These are phyloP conservation scores for Xylaria telfairii DNA, from an alignment of 495 filamentous ascomycete genomes.

Conservation along the genomic window DNA sequence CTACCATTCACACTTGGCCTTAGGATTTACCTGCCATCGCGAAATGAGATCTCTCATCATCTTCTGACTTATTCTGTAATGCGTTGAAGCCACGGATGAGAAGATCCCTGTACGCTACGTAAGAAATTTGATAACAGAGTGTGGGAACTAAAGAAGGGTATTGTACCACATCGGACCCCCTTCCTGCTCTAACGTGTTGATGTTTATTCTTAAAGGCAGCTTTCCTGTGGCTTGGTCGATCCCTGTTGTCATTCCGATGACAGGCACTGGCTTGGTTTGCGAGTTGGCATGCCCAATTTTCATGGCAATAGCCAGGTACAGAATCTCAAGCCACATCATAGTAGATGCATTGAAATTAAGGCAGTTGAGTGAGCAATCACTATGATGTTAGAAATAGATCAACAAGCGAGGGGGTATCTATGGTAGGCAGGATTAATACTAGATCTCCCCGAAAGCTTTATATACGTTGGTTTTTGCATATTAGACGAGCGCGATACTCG, in stretches of 20 bases:
- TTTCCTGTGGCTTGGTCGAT: slow-evolving; percentile 43
- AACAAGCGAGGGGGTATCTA: background rate
- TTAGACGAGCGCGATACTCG: background rate
- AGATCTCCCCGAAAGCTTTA: background rate
- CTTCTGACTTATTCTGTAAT: slow-evolving; percentile 48
- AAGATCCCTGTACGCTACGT: slow-evolving; percentile 42
- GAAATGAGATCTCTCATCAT: slow-evolving; percentile 54
- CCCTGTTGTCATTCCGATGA: slow-evolving; percentile 45
- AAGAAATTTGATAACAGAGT: background rate
- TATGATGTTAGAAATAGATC: background rate
- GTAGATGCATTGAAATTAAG: background rate
- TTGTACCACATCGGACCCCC: slow-evolving; percentile 48
- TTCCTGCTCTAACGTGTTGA: slow-evolving; percentile 44
- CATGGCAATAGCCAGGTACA: slow-evolving; percentile 7
- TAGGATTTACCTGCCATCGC: slow-evolving; percentile 50
- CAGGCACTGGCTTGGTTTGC: slow-evolving; percentile 33
- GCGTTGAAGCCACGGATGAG: slow-evolving; percentile 52
- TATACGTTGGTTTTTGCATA: background rate
- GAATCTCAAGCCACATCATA: background rate
- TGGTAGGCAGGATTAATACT: background rate
- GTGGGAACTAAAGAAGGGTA: background rate
- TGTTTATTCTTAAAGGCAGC: slow-evolving; percentile 44
- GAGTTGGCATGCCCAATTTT: slow-evolving; percentile 10
- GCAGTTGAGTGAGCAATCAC: background rate
- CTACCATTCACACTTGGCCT: background rate